phyloP scores from a whole-genome alignment of 192 early-diverging fungal species.

The Piromyces finnis region DNA sequence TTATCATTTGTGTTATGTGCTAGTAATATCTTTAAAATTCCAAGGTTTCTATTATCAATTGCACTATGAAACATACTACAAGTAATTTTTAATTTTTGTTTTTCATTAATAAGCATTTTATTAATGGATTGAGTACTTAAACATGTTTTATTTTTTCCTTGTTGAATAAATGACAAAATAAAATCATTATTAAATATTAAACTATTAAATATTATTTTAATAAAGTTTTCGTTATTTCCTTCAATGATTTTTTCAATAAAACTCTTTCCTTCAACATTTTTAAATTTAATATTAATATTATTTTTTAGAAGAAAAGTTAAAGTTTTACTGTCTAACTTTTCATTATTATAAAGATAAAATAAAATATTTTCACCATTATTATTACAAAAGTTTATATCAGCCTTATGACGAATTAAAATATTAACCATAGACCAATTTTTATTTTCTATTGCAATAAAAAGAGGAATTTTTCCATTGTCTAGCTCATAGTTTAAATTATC shows the following conservation, averaged over 20 bases:
- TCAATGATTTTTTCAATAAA: neutral
- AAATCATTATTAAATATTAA: neutral
- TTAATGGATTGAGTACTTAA: neutral
- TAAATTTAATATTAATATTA: neutral
- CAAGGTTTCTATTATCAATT: neutral
- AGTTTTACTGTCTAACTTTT: neutral
- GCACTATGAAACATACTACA: neutral
- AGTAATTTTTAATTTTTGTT: neutral
- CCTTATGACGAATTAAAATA: neutral
- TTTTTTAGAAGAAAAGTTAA: neutral
- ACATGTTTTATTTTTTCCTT: neutral
- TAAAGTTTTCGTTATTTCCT: neutral
- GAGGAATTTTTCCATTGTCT: neutral
- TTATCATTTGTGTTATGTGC: neutral
- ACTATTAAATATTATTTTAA: neutral
- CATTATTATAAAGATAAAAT: neutral
- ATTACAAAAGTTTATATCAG: neutral
- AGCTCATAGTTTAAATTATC: neutral
- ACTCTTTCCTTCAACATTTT: neutral
- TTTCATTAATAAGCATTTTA: neutral
- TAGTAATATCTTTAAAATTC: neutral
- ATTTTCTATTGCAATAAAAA: neutral
- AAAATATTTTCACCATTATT: neutral
- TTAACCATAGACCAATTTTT: neutral
- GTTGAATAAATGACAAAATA: neutral